Evolutionary conservation across 371 early-diverging fungal species (phyloP).

Genomic region (Batrachochytrium dendrobatidis): DNA sequence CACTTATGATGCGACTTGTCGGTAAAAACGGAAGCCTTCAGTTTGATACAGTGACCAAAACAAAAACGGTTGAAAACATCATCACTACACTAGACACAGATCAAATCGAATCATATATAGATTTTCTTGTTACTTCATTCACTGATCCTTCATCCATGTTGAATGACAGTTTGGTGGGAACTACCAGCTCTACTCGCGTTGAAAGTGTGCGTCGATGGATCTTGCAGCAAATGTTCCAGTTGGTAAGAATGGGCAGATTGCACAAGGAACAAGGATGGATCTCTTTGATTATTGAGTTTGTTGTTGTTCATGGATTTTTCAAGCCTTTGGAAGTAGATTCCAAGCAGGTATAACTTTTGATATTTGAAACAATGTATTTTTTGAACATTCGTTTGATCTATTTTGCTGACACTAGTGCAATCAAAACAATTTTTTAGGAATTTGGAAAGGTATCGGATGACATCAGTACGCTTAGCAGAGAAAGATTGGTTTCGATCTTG

Average conservation of each 20-base stretch:
- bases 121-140: constrained; percentile 62
- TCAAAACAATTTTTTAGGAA: too few species aligned
- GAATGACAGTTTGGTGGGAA: not conserved
- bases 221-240: constrained; percentile 66
- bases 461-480: constrained; percentile 49
- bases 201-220: constrained; percentile 45
- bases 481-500: constrained; percentile 53
- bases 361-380: too few species aligned
- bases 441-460: constrained; percentile 41
- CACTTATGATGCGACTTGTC: constrained; percentile 62
- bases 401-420: too few species aligned
- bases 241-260: constrained; percentile 62
- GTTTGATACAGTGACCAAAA: constrained; percentile 68
- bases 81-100: constrained; percentile 60
- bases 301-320: constrained; percentile 68
- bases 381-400: too few species aligned
- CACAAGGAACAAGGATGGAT: constrained; percentile 69
- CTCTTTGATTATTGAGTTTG: constrained; percentile 52
- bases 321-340: too few species aligned
- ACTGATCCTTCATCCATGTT: constrained; percentile 27
- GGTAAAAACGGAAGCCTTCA: constrained; percentile 60
- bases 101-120: constrained; percentile 61
- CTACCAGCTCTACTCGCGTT: not conserved
- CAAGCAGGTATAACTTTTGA: too few species aligned
- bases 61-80: constrained; percentile 69